Evolutionary conservation across 192 early-diverging fungal genomes (phyloP), one percentile per base, ranked within the genome.

Genomic region (Obelidium mucronatum): DNA sequence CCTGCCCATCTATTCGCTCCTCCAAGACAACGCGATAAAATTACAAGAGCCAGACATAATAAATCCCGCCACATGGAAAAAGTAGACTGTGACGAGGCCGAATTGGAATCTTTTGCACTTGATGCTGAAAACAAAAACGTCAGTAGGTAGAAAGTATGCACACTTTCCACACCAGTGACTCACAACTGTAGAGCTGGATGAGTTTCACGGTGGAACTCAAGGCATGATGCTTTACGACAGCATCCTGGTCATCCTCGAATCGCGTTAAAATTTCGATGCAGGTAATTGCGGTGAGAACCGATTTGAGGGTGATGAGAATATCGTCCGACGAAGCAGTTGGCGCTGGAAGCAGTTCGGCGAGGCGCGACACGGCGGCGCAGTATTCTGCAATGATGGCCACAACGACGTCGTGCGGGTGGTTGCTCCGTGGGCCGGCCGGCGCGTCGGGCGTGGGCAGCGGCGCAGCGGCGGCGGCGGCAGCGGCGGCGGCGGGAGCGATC

Each of bases 201-300:
- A 82, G 64, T 24, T 30, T 37, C 3, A 52, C 24, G 17, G 65
- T n/a, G 19, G 60, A 11, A 22, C 17, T 59, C 6, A 76, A 15
- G 34, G 40, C 77, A 19, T 55, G 71, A 58, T 79, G 78, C 13
- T 54, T 28, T 17, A 77, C 60, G 28, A 84, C 39, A n/a, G 70
- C 77, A 42, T 81, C 78, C 59, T 64, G 31, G 44, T 84, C 76
- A 26, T 74, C 73, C 6, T 75, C 73, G 44, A 65, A 80, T 26
- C 79, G 73, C 31, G 83, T 17, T 3, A 84, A 54, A 28, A 81
- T 78, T 36, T 84, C 83, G 17, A 84, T 33, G 48, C 77, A 78
- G 1, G 28, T 3, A 11, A 81, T 28, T 36, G 74, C 42, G 34
- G 63, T 39, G 26, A 79, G 24, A 5, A 42, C 58, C 6, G 30